These are phyloP conservation scores for Saccharomyces hybrid DNA, from an alignment of 1,139 yeast genomes.

Conservation along the genomic window DNA sequence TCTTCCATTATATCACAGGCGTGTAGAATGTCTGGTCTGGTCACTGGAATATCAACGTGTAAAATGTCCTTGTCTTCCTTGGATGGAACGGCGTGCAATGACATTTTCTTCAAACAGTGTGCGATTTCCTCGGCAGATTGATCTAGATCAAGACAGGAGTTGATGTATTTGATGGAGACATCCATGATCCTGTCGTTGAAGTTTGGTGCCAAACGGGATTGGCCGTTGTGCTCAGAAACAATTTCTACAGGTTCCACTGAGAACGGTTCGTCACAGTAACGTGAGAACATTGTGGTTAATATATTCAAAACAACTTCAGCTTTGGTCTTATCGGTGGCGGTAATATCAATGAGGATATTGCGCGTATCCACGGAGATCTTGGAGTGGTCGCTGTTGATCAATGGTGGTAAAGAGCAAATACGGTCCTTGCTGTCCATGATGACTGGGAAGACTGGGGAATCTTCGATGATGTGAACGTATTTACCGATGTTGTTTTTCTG, in stretches of 20 bases:
- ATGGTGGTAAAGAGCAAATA: conserved; percentile 93
- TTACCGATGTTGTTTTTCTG: conserved; percentile 84
- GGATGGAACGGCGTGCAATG: conserved; percentile 57
- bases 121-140: conserved; percentile 62
- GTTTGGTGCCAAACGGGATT: conserved; percentile 71
- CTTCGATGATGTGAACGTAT: conserved; percentile 79
- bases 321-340: conserved; percentile 93
- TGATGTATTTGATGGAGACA: conserved; percentile 80
- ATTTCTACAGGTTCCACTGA: conserved; percentile 84
- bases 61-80: conserved; percentile 43
- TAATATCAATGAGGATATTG: conserved; percentile 86
- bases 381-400: conserved; percentile 87
- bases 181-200: conserved; percentile 56
- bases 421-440: conserved; percentile 70
- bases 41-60: conserved; percentile 76
- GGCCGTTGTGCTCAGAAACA: conserved; percentile 72
- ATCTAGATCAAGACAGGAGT: conserved; percentile 81
- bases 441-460: conserved; percentile 86
- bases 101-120: conserved; percentile 68
- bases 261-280: conserved; percentile 69
- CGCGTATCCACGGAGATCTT: conserved; percentile 79
- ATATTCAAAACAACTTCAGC: conserved; percentile 86
- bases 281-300: conserved; percentile 91
- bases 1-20: conserved; percentile 99
- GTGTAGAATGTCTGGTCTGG: conserved; percentile 92